phyloP scores from a whole-genome alignment of 495 filamentous ascomycete genomes.

The Chaetomium cochliodes region DNA sequence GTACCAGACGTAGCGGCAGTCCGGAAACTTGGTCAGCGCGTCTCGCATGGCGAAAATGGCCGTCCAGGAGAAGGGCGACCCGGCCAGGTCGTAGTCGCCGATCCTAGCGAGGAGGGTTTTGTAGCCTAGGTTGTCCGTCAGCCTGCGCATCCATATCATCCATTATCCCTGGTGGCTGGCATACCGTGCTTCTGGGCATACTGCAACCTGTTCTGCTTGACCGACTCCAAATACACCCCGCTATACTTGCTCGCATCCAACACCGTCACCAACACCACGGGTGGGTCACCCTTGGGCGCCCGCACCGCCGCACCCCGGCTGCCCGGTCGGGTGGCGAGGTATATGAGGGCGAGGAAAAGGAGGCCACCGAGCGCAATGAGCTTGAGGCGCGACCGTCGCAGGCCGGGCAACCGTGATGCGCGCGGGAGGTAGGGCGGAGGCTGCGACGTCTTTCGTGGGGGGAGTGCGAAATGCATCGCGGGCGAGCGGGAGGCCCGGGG shows the following conservation, averaged over 20 bases:
- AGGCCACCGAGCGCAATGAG: conserved; percentile 57
- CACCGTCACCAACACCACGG: conserved; percentile 83
- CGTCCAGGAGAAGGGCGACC: conserved; percentile 70
- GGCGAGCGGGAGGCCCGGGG: conserved; percentile 14
- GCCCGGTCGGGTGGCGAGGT: conserved; percentile 53
- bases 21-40: conserved; percentile 75
- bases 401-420: conserved; percentile 56
- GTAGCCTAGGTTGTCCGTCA: conserved; percentile 61
- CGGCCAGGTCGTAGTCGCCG: conserved; percentile 72
- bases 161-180: not conserved
- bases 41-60: conserved; percentile 84
- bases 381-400: conserved; percentile 68
- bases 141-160: not conserved
- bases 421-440: conserved; percentile 61
- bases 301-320: conserved; percentile 30
- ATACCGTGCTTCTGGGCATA: conserved; percentile 90
- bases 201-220: conserved; percentile 77
- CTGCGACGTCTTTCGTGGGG: conserved; percentile 75
- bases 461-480: conserved; percentile 88
- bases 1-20: conserved; percentile 77
- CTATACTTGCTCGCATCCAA: conserved; percentile 65
- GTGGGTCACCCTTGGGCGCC: conserved; percentile 61
- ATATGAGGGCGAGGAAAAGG: conserved; percentile 59
- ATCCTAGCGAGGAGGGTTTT: conserved; percentile 74
- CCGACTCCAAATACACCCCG: conserved; percentile 62